Evolutionary conservation across 306 rosid genomes (phyloP).

Genomic region (Quillaja saponaria): DNA sequence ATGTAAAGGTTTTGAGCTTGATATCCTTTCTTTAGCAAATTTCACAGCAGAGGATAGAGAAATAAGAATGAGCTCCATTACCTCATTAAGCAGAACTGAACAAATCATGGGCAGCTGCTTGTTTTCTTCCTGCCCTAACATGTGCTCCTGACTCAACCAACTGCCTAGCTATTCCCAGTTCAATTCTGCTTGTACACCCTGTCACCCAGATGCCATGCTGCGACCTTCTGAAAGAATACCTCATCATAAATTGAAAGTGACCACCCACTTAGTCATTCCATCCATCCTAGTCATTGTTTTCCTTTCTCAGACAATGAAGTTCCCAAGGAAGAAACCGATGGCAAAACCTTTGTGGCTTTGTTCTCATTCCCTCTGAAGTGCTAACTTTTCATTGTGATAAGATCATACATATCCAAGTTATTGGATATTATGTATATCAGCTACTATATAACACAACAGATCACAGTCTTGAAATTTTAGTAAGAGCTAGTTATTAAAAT

Average conservation of each 20-base stretch:
- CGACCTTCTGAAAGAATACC: background rate
- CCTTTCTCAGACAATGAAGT: background rate
- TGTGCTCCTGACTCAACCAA: background rate
- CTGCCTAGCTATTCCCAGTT: background rate
- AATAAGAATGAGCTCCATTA: constrained; percentile 26
- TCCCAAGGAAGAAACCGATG: background rate
- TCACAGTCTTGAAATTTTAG: too few relatives aligned
- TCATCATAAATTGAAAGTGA: background rate
- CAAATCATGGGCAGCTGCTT: background rate
- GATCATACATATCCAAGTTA: too few relatives aligned
- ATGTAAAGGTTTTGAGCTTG: constrained; percentile 19
- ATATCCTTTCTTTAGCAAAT: constrained; percentile 24
- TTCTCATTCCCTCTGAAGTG: too few relatives aligned
- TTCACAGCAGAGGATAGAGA: constrained; percentile 24
- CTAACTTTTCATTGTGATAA: too few relatives aligned
- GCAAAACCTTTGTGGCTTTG: background rate
- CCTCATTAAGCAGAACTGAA: background rate
- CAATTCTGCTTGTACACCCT: constrained; percentile 8
- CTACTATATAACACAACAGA: too few relatives aligned
- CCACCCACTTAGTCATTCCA: background rate
- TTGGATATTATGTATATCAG: too few relatives aligned
- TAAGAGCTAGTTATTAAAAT: too few relatives aligned
- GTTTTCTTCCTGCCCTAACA: constrained; percentile 7
- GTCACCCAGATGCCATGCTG: background rate
- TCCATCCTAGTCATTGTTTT: background rate